Evolutionary conservation across 495 filamentous ascomycete genomes (phyloP).

Genomic region (Tuber microsphaerosporum): DNA sequence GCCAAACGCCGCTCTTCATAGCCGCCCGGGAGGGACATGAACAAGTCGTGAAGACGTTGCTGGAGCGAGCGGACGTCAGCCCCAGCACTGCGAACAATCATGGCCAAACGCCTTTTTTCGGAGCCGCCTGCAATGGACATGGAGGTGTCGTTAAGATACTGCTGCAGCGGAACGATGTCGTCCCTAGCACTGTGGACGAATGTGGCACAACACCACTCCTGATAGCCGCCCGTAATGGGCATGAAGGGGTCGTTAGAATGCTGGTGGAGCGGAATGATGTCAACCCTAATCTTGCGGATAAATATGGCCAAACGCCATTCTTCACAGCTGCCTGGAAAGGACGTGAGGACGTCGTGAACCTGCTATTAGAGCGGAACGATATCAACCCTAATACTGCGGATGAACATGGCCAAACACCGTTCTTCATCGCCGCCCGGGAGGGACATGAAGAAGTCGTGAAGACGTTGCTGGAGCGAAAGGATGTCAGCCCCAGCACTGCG

Average conservation of each 20-base stretch:
- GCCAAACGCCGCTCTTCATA: too few relatives aligned
- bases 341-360: too few relatives aligned
- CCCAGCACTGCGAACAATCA: neutral
- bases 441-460: too few relatives aligned
- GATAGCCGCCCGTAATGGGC: neutral
- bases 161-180: neutral
- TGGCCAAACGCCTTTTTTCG: neutral
- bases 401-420: too few relatives aligned
- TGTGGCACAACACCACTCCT: neutral
- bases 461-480: neutral
- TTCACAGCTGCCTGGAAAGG: too few relatives aligned
- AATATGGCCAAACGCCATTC: too few relatives aligned
- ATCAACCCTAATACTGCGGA: too few relatives aligned
- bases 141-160: neutral
- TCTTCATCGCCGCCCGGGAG: too few relatives aligned
- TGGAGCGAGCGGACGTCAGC: neutral
- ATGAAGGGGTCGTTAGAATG: neutral
- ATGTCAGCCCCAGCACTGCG: neutral
- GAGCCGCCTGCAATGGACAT: neutral
- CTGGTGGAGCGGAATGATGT: neutral
- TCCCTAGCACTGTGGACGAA: neutral
- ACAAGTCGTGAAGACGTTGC: neutral
- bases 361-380: too few relatives aligned
- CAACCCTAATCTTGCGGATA: neutral
- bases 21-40: too few relatives aligned